Base-by-base conservation (phyloP, 2,329 filamentous ascomycete species). In the Chalaropsis thielavioides region DNA sequence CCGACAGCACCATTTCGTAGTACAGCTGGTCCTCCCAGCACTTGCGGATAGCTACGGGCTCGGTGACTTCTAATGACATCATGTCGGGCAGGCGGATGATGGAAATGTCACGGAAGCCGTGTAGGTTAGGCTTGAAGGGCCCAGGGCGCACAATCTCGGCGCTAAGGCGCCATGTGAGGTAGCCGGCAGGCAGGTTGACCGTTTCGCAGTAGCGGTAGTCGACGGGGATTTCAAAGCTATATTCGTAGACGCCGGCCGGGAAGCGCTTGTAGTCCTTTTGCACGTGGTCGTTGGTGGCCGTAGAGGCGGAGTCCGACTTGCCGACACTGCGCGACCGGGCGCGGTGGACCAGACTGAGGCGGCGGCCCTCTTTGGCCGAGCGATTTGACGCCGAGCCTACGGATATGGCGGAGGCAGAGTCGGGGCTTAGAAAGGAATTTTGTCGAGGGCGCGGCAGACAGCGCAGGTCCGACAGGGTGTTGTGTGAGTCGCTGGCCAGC, bases 1-100 rank as follows among this genome's bases (percentile, higher is more conserved):
- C 92, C 1, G 91, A 96, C 64, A 96, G 95, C 72, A 96, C 87
- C 70, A 96, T 96, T 71, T 96, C 92, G 75, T 96, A 96, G 71
- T 95, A 90, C 40, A 96, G 79, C 72, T 96, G 92, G 70, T 96
- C 91, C 73, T 96, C 92, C 92, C 92, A 96, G 68, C 90, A 91
- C 22, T 92, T 81, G 69, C 89, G 92, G 71, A 96, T 96, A 11
- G 91, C 92, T 70, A 96, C 96, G 2, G 92, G 92, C 72, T 96
- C 92, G 31, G 91, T 87, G 74, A 90, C 90, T 74, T 96, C 92
- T 27, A 96, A 78, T 0, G 91, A 96, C 58, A 91, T 83, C 74
- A 95, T 90, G 61, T 92, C 85, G 0, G 92, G 92, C 2, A 94
- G 85, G 56, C 92, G 86, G 63, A 96, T 90, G 60, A 96, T 84